phyloP scores from a whole-genome alignment of 139 green algal genomes.

The Astrephomene gubernaculifera region DNA sequence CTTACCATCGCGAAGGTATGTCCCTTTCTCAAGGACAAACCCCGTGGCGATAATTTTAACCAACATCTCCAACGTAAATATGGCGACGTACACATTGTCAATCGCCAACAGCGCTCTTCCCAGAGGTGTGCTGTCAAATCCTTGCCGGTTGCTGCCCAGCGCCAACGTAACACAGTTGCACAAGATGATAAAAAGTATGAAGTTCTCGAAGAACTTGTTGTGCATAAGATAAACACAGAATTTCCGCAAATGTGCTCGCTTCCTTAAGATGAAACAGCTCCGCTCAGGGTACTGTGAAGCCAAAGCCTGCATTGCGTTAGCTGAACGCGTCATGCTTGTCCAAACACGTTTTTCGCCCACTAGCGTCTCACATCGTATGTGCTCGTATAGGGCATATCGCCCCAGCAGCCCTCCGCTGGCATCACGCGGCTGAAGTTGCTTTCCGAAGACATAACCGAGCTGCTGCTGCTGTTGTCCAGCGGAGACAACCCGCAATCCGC shows the following conservation, averaged over 20 bases:
- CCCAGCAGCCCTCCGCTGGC: too few species aligned
- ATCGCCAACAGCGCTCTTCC: background rate
- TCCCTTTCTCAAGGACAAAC: constrained; percentile 44
- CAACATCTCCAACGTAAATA: constrained; percentile 27
- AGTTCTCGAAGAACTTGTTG: background rate
- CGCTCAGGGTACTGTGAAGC: background rate
- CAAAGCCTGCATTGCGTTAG: background rate
- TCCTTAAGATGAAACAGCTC: background rate
- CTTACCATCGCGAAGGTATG: constrained; percentile 69
- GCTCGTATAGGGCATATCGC: too few species aligned
- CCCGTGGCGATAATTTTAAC: constrained; percentile 45
- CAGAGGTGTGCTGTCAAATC: background rate
- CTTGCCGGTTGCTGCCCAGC: background rate
- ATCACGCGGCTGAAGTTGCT: too few species aligned
- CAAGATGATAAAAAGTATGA: constrained; percentile 20
- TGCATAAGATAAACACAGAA: background rate
- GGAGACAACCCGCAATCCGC: too few species aligned
- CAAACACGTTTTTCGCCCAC: too few species aligned
- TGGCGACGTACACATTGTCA: background rate
- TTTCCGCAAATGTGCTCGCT: background rate
- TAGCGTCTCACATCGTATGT: too few species aligned
- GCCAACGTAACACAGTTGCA: constrained; percentile 35
- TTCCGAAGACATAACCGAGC: too few species aligned
- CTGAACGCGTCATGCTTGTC: too few species aligned
- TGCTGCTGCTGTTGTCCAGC: too few species aligned